phyloP scores from a whole-genome alignment of 1,284 basidiomycete genomes.

The Naganishia liquefaciens region DNA sequence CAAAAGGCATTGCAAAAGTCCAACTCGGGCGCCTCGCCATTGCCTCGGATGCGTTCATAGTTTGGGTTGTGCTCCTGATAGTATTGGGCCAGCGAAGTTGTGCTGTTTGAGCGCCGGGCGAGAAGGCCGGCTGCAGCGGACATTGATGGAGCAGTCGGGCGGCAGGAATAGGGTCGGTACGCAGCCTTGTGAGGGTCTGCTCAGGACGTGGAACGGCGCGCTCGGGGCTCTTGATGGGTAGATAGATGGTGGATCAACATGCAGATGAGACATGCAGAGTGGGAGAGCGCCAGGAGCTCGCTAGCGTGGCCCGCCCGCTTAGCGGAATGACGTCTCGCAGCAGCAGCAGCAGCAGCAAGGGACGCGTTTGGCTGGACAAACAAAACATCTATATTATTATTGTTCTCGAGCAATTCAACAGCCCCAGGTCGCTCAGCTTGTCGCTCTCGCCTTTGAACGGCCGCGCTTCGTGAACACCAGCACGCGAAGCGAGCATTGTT shows the following conservation, averaged over 20 bases:
- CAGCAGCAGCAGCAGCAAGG: too few relatives aligned
- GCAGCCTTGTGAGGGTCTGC: not conserved
- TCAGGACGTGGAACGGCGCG: not conserved
- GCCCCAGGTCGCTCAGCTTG: too few relatives aligned
- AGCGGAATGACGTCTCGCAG: constrained; percentile 8
- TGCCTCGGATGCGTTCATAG: constrained; percentile 42
- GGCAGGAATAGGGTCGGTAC: too few relatives aligned
- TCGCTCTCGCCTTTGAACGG: too few relatives aligned
- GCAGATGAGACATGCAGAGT: constrained; percentile 6
- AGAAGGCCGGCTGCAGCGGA: constrained; percentile 58
- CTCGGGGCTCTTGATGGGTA: not conserved
- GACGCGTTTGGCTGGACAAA: constrained; percentile 3
- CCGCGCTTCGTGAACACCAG: too few relatives aligned
- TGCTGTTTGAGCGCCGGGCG: constrained; percentile 47
- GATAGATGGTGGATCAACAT: constrained; percentile 24
- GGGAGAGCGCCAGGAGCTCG: not conserved
- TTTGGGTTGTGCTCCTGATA: constrained; percentile 45
- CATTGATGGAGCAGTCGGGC: constrained; percentile 37
- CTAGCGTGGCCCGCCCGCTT: too few relatives aligned
- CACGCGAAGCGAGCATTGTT: too few relatives aligned
- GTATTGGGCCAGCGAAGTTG: constrained; percentile 49
- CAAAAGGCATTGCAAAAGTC: constrained; percentile 98
- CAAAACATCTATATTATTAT: not conserved
- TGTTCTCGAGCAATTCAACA: too few relatives aligned
- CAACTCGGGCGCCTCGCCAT: constrained; percentile 56